Base-by-base conservation (phyloP, 441 rosid species). In the Populus trichocarpa region DNA sequence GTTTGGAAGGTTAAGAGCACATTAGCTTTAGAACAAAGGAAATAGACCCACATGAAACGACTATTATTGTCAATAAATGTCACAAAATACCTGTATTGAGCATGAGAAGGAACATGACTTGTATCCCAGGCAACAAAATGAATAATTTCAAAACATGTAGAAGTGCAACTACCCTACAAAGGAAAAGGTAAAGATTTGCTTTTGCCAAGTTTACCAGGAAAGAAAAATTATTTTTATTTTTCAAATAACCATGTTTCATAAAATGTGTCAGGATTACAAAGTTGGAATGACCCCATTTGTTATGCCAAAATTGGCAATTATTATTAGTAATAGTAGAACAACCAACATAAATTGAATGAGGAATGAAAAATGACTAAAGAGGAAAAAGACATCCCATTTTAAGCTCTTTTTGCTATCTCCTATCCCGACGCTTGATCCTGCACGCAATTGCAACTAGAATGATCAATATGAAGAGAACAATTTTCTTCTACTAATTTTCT, bases 71-170 rank as follows among this genome's bases (percentile, higher is more conserved):
- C 46, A 40, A 40, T 11, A 40, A 40, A 40, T 40, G 22, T 63
- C 76, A 73, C 59, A 61, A 61, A 63, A 63, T 61, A 75, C 59
- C 30, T 75, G 11, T 38, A 75, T 42, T 75, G 18, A 23, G 64
- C 75, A 77, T 61, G 65, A 77, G 75, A 77, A 8, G 32, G 40
- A 71, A 77, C 13, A 10, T 10, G 40, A 70, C 46, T 40, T 40
- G 61, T 61, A 1, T 63, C 70, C 30, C 40, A 59, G 5, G 70
- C 73, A 77, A 36, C 75, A 61, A 32, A 33, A 38, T 40, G 65
- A n/a, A 77, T 25, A 26, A 77, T 40, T 25, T 70, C 61, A 77
- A 33, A 69, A 57, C 20, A 33, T 25, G 28, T 18, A 8, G 4
- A 6, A 5, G 16, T 10, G n/a, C 3, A 1, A 30, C 16, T 70